These are phyloP conservation scores for Penicillium sp. DNA, from an alignment of 2,329 filamentous ascomycete genomes.

Conservation along the genomic window DNA sequence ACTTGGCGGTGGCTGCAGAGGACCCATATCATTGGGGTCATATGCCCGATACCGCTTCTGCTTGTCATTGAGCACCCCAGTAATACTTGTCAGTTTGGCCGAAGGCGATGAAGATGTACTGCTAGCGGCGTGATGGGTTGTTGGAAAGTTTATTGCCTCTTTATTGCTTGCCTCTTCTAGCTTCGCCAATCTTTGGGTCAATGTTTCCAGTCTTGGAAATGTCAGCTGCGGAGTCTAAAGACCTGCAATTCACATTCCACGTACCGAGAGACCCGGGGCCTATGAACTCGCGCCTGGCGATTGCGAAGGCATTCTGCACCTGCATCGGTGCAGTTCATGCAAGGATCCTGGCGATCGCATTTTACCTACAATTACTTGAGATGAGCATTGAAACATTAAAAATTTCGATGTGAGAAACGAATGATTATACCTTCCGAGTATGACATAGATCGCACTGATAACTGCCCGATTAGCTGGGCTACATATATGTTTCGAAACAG, in stretches of 20 bases:
- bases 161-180: constrained; percentile 12
- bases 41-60: constrained; percentile 6
- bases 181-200: constrained; percentile 16
- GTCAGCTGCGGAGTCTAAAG: not conserved
- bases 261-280: constrained; percentile 19
- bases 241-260: not conserved
- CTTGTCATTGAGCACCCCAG: not conserved
- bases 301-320: constrained; percentile 27
- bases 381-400: not conserved
- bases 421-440: constrained; percentile 24
- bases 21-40: not conserved
- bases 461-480: not conserved
- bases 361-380: constrained; percentile 27
- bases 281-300: constrained; percentile 18
- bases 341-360: constrained; percentile 39
- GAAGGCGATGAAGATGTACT: constrained; percentile 10
- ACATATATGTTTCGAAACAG: not conserved
- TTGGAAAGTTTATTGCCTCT: constrained; percentile 4
- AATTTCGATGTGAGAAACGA: too few species aligned
- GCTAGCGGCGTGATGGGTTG: constrained; percentile 3
- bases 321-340: constrained; percentile 40
- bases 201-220: constrained; percentile 12
- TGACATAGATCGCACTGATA: constrained; percentile 32
- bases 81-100: not conserved
- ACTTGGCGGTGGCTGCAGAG: not conserved